phyloP scores from a whole-genome alignment of 805 yeast species.

The Candida namnaoensis region DNA sequence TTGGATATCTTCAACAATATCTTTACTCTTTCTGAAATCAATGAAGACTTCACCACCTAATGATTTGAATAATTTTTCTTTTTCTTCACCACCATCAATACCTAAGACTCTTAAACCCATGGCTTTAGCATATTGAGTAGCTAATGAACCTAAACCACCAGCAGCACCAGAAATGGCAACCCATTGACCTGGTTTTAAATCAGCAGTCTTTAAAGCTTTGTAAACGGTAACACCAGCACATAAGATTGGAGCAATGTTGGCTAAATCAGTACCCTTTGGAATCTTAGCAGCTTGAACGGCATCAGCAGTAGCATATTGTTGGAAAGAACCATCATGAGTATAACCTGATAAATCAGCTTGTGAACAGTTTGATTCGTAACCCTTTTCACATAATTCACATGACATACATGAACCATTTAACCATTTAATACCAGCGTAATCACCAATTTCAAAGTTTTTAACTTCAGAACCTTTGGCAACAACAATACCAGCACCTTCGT shows the following conservation, averaged over 20 bases:
- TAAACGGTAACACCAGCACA: slow-evolving; percentile 60
- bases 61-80: slow-evolving; percentile 32
- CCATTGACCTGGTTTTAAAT: slow-evolving; percentile 45
- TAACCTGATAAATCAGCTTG: slow-evolving; percentile 45
- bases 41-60: slow-evolving; percentile 48
- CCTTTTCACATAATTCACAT: slow-evolving; percentile 42
- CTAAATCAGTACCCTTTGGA: slow-evolving; percentile 65
- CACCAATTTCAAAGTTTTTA: slow-evolving; percentile 41
- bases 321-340: slow-evolving; percentile 69
- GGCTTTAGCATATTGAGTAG: slow-evolving; percentile 49
- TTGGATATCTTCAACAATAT: slow-evolving; percentile 42
- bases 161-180: slow-evolving; percentile 53
- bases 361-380: slow-evolving; percentile 39
- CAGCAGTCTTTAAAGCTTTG: slow-evolving; percentile 48
- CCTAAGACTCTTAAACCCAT: slow-evolving; percentile 50
- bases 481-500: slow-evolving; percentile 53
- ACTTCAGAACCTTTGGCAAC: slow-evolving; percentile 43
- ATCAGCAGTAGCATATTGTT: slow-evolving; percentile 82
- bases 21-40: slow-evolving; percentile 44
- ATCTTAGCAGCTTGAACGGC: slow-evolving; percentile 80
- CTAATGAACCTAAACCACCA: slow-evolving; percentile 55
- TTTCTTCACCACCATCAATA: slow-evolving; percentile 48
- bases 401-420: slow-evolving; percentile 45
- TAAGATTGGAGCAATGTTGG: slow-evolving; percentile 54
- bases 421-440: slow-evolving; percentile 51